Conservation (phyloP, 73 alveolate genomes). For the Tetrahymena thermophila region DNA sequence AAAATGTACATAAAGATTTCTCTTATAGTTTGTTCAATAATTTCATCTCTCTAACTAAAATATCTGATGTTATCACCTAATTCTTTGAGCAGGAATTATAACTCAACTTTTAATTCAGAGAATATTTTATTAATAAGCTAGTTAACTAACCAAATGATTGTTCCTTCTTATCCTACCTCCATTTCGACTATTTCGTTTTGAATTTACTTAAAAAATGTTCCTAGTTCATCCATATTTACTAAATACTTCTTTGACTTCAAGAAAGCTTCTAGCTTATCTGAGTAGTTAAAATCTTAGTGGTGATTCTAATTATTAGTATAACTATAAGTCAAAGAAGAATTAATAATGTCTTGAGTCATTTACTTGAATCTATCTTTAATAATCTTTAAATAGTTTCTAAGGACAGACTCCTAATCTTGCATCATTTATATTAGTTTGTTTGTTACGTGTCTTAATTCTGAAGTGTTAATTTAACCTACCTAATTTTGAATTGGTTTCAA, state of each 20-base stretch:
- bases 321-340: background rate
- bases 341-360: background rate
- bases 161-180: background rate
- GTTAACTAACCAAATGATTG: background rate
- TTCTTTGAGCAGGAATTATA: background rate
- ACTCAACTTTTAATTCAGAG: conserved; percentile 3
- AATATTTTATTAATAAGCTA: background rate
- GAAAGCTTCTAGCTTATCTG: background rate
- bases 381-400: conserved; percentile 6
- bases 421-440: conserved; percentile 23
- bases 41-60: background rate
- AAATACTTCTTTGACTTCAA: background rate
- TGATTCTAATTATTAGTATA: background rate
- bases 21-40: conserved; percentile 3
- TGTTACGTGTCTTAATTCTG: conserved; percentile 22
- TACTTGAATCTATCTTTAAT: background rate
- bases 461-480: conserved; percentile 10
- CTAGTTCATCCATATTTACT: background rate
- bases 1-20: conserved; percentile 22
- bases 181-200: background rate
- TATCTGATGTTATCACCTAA: conserved; percentile 14
- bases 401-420: conserved; percentile 38
- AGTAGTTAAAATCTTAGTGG: background rate
- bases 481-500: background rate
- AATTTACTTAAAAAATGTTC: background rate